Conservation (phyloP, 768 basidiomycete species). For the Fomitopsis serialis region DNA sequence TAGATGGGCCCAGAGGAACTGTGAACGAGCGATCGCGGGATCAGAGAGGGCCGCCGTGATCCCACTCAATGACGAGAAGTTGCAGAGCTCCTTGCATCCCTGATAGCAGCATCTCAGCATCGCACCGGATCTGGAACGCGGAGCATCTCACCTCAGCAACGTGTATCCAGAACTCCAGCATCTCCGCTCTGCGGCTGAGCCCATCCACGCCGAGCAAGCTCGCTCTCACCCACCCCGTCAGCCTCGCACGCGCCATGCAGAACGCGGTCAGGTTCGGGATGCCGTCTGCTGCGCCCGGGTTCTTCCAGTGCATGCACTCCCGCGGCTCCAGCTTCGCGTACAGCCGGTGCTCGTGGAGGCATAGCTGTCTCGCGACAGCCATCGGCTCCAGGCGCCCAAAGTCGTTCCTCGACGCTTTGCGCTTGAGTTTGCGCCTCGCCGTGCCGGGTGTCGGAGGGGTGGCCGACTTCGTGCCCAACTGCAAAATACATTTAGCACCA, state of each 20-base stretch:
- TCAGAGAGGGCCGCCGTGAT: conserved; percentile 60
- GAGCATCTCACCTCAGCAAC: conserved; percentile 57
- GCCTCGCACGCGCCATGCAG: conserved; percentile 53
- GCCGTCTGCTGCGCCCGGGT: conserved; percentile 28
- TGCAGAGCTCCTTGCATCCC: conserved; percentile 62
- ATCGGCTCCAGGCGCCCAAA: conserved; percentile 60
- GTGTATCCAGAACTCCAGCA: conserved; percentile 70
- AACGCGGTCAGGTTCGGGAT: conserved; percentile 48
- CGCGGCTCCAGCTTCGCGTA: conserved; percentile 66
- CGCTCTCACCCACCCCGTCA: conserved; percentile 62
- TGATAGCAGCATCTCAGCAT: conserved; percentile 18
- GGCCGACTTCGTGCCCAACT: not conserved
- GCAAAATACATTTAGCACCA: not conserved
- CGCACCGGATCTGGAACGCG: not conserved
- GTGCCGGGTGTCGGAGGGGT: conserved; percentile 10
- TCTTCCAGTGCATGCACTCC: conserved; percentile 69
- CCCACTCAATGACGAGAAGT: conserved; percentile 64
- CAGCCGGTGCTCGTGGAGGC: conserved; percentile 63
- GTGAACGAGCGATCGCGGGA: conserved; percentile 49
- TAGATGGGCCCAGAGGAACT: conserved; percentile 65
- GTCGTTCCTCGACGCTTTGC: conserved; percentile 51
- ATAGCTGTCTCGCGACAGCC: conserved; percentile 76
- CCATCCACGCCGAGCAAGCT: conserved; percentile 51
- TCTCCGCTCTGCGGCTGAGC: conserved; percentile 49
- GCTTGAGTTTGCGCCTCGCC: conserved; percentile 27